Evolutionary conservation across 306 rosid genomes (phyloP).

Genomic region (Cercis canadensis): DNA sequence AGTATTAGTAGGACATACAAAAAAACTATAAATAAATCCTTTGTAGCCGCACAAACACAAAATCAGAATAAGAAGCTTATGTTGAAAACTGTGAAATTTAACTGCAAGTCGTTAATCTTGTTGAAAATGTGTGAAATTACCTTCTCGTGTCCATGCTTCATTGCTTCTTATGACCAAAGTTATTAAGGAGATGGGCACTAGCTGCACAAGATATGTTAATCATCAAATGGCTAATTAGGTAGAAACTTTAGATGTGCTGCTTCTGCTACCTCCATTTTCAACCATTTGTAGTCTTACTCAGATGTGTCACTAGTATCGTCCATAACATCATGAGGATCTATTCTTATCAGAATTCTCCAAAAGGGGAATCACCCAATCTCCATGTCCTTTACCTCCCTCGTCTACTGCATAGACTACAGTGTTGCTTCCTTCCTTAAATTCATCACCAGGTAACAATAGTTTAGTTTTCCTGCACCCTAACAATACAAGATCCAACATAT

Average conservation of each 20-base stretch:
- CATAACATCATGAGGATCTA: constrained; percentile 23
- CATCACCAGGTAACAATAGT: constrained; percentile 40
- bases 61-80: not conserved
- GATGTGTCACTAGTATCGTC: not conserved
- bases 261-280: constrained; percentile 5
- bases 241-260: constrained; percentile 1
- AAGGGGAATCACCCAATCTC: constrained; percentile 68
- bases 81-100: not conserved
- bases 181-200: not conserved
- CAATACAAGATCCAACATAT: constrained; percentile 69
- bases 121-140: constrained; percentile 11
- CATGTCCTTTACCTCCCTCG: constrained; percentile 48
- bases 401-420: constrained; percentile 31
- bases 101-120: not conserved
- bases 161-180: not conserved
- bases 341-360: constrained; percentile 55
- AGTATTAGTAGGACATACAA: not conserved
- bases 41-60: not conserved
- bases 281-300: not conserved
- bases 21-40: not conserved
- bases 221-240: constrained; percentile 3
- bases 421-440: constrained; percentile 29
- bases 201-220: not conserved
- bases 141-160: not conserved
- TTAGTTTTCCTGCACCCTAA: constrained; percentile 58